Evolutionary conservation across 805 yeast genomes (phyloP), one percentile per base, ranked within the genome.

Genomic region (Nakazawaea peltata): DNA sequence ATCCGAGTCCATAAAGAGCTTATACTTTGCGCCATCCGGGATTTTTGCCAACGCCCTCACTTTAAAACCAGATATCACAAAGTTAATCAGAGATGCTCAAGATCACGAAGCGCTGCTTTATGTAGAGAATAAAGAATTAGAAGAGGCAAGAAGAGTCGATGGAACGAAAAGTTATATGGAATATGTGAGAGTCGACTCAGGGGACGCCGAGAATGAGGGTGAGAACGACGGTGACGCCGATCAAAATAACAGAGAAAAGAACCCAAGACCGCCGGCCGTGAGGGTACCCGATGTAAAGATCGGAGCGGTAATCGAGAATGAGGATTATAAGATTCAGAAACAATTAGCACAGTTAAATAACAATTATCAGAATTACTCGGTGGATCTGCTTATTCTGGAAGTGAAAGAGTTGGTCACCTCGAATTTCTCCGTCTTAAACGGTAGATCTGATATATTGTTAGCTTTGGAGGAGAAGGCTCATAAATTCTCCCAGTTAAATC

Each of bases 41-140:
- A 67, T 75, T 4, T 79, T 79, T 51, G 73, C 81, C 26, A 79
- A 79, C 46, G 79, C 86, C 2, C 57, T 77, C 13, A 62, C 74
- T 8, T 56, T 64, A 18, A 55, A 61, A 32, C 74, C 76, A 10
- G 62, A 64, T 19, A 75, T 77, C 38, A 74, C 78, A 2, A 56
- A 65, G 15, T 55, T 79, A n/a, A 55, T 79, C 15, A 63, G 79
- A 44, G 86, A 79, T 50, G 74, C 81, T 3, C 70, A 71, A 24
- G 52, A 47, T 0, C 63, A 65, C 26, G 82, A 77, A 44, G 69
- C 59, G 24, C 57, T 71, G 2, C 51, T 77, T 24, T 77, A 73
- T 47, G 59, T 54, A 24, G 60, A 70, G 6, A 60, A 60, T 36
- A 13, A 10, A 6, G 53, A 46, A 0, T 47, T 45, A 11, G 59